Evolutionary conservation across 1,284 basidiomycete genomes (phyloP).

Genomic region (Fistulina hepatica): DNA sequence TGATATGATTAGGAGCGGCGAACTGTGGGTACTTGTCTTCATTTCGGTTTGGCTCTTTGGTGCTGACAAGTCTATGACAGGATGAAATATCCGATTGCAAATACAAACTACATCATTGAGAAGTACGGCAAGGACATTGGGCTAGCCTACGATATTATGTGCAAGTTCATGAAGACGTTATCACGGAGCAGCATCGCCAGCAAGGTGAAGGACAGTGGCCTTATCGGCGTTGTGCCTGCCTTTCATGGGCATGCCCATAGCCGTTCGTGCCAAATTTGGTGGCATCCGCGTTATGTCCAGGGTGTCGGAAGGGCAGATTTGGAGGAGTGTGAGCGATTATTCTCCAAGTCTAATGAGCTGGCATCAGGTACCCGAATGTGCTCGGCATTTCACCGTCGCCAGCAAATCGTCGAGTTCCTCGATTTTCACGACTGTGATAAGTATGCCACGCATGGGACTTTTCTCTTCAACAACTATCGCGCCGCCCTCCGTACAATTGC

Average conservation of each 20-base stretch:
- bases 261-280: conserved; percentile 16
- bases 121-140: conserved; percentile 11
- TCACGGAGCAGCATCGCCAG: conserved; percentile 16
- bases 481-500: conserved; percentile 17
- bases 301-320: conserved; percentile 18
- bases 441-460: conserved; percentile 13
- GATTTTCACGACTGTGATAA: conserved; percentile 17
- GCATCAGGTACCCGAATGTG: conserved; percentile 14
- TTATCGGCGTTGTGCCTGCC: conserved; percentile 9
- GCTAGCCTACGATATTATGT: conserved; percentile 27
- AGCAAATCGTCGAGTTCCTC: conserved; percentile 16
- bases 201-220: conserved; percentile 4
- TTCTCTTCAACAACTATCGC: conserved; percentile 20
- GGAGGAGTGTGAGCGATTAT: conserved; percentile 15
- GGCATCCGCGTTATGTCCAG: conserved; percentile 14
- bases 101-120: conserved; percentile 17
- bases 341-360: conserved; percentile 12
- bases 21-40: conserved; percentile 17
- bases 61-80: conserved; percentile 22
- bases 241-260: conserved; percentile 20
- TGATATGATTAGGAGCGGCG: conserved; percentile 22
- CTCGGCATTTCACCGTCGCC: conserved; percentile 15
- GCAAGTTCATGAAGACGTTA: conserved; percentile 22
- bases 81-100: conserved; percentile 27
- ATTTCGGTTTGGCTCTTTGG: conserved; percentile 15